Evolutionary conservation across 306 rosid species (phyloP), one percentile per base, ranked within the genome.

Genomic region (Trichosanthes truncata): DNA sequence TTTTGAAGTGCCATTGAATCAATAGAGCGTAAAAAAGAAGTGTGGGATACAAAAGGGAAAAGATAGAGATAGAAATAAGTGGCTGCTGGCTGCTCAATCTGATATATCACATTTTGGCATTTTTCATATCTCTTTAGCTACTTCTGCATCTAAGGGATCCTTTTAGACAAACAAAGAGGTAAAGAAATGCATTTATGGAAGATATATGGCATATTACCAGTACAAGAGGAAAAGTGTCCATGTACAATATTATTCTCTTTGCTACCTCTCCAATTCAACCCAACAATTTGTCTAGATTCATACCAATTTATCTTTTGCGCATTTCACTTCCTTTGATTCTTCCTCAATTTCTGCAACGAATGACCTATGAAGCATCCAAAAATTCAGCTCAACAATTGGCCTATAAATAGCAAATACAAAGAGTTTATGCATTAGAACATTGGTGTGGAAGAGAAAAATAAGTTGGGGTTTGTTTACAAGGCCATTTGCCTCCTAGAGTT

Each of bases 401-500:
- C 20, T 60, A 60, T 60, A 60, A 60, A 7, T 23, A 23, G 17
- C 17, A 2, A 60, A 4, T 17, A 20, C n/a, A 51, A 60, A 5
- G 36, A 60, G 38, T 55, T 20, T 55, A 3, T 9, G 4, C 7
- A 23, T 25, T 12, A 7, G 21, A 33, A 9, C 33, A 12, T 60
- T 60, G 26, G 67, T 60, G 67, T 21, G 0, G 17, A 46, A 46
- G 17, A 46, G 15, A 29, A 46, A 45, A 45, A 45, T 9, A 1
- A 46, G 48, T 43, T 43, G 48, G 12, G 29, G 9, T 60, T 55
- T 49, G 55, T 4, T 49, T 14, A 49, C 18, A 55, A 5, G 15
- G 67, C 26, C 67, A 51, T 81, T 60, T 60, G 80, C 56, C 78
- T 41, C 80, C 78, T 61, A 55, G 82, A 85, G 82, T 82, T 85